A percentile compares a stretch with the other conserved stretches of the same genome.
These are phyloP conservation scores for Alisma plantagoaquatica DNA, from an alignment of 106 monocot species.

Conservation along the genomic window DNA sequence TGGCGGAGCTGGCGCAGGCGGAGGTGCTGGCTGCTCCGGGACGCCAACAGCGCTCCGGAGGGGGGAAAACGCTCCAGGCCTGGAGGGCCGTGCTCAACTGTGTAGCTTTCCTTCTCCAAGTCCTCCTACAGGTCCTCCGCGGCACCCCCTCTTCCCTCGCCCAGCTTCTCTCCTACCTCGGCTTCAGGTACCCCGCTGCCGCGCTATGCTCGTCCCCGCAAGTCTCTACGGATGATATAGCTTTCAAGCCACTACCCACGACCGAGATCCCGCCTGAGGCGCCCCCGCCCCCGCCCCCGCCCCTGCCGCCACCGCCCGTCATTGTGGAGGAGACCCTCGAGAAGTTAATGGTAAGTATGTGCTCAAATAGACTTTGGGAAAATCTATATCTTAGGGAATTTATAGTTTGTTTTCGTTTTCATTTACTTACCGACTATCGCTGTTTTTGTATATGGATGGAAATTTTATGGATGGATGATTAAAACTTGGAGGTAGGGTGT, in stretches of 20 bases:
- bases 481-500: too few relatives aligned
- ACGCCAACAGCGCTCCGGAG: constrained; percentile 1
- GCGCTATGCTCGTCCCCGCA: neutral
- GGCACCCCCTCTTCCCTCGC: constrained; percentile 22
- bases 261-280: constrained; percentile 7
- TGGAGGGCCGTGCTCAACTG: constrained; percentile 32
- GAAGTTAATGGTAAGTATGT: constrained; percentile 21
- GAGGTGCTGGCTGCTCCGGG: constrained; percentile 14
- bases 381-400: too few relatives aligned
- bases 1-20: constrained; percentile 34
- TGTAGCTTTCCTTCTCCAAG: constrained; percentile 22
- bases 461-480: too few relatives aligned
- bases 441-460: too few relatives aligned
- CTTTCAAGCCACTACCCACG: constrained; percentile 26
- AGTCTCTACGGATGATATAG: neutral
- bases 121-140: constrained; percentile 29
- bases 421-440: too few relatives aligned
- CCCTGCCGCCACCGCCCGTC: too few relatives aligned
- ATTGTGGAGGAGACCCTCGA: neutral
- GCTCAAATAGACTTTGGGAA: too few relatives aligned
- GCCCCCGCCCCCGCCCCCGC: constrained; percentile 5
- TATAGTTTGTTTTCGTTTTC: too few relatives aligned
- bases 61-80: constrained; percentile 13
- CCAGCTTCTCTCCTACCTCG: constrained; percentile 15
- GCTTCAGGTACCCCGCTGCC: constrained; percentile 14